Conservation (phyloP, 2,329 filamentous ascomycete species). For the Colletotrichum musicola region DNA sequence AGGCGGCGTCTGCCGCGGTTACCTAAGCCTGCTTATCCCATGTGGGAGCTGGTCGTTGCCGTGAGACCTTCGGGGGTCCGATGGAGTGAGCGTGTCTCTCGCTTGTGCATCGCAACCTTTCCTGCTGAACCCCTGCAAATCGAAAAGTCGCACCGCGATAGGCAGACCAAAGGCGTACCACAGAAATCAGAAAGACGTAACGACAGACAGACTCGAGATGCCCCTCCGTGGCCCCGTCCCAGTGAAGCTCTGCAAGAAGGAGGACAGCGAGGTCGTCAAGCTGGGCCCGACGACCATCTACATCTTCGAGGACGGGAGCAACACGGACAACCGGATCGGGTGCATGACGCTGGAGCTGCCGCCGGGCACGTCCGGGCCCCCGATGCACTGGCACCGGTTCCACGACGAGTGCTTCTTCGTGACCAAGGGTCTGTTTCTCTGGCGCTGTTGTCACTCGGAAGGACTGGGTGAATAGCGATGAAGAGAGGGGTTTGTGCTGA, state of each 20-base stretch:
- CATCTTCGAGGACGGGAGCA: constrained; percentile 50
- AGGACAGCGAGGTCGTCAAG: constrained; percentile 47
- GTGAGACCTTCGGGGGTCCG: not conserved
- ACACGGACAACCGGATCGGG: constrained; percentile 50
- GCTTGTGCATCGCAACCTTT: no score
- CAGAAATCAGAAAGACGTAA: not conserved
- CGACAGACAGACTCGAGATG: constrained; percentile 42
- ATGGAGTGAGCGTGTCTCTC: not conserved
- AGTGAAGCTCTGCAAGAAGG: constrained; percentile 46
- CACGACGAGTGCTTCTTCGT: constrained; percentile 53
- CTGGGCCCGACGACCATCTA: constrained; percentile 51
- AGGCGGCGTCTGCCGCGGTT: not conserved
- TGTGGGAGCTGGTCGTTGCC: no score
- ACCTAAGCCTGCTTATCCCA: not conserved
- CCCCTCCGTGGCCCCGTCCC: constrained; percentile 48
- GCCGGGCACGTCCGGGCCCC: constrained; percentile 48
- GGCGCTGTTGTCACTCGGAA: no score
- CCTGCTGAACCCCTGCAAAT: no score
- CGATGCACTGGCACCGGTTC: constrained; percentile 54
- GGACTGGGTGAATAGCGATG: no score
- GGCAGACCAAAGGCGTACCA: not conserved
- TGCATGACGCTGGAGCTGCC: constrained; percentile 49
- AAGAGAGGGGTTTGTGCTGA: no score
- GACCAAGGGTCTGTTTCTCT: constrained; percentile 45
- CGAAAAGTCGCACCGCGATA: not conserved